phyloP scores from a whole-genome alignment of 1,139 yeast species.

The Geotrichum histeridarum region DNA sequence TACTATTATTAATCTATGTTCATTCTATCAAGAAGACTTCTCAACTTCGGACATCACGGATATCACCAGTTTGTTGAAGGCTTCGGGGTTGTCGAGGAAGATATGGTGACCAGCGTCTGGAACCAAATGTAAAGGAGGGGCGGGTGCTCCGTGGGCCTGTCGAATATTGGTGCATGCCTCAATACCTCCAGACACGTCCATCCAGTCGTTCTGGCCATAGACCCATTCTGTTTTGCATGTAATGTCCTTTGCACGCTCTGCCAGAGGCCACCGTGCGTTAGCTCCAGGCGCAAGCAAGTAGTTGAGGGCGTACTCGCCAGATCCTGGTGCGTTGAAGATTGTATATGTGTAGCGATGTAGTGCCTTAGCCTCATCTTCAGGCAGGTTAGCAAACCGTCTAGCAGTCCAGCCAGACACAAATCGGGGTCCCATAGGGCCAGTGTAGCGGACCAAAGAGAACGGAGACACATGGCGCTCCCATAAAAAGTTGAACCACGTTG shows the following conservation, averaged over 20 bases:
- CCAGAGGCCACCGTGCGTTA: slow-evolving; percentile 66
- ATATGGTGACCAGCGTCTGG: slow-evolving; percentile 71
- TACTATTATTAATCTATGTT: background rate
- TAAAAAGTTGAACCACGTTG: slow-evolving; percentile 23
- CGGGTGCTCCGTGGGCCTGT: background rate
- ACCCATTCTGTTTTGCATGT: slow-evolving; percentile 51
- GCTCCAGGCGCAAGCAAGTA: slow-evolving; percentile 67
- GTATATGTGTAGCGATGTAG: slow-evolving; percentile 56
- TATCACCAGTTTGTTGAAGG: slow-evolving; percentile 44
- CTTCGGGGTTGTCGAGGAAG: slow-evolving; percentile 66
- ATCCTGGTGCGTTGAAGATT: slow-evolving; percentile 54
- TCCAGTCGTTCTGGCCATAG: slow-evolving; percentile 83
- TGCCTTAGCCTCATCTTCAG: slow-evolving; percentile 22
- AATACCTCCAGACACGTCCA: slow-evolving; percentile 71
- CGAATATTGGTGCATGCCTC: slow-evolving; percentile 29
- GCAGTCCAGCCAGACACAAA: slow-evolving; percentile 31
- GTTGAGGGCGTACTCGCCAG: slow-evolving; percentile 62
- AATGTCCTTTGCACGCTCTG: slow-evolving; percentile 51
- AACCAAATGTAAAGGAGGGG: slow-evolving; percentile 37
- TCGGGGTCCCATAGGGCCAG: slow-evolving; percentile 33
- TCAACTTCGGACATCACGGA: slow-evolving; percentile 36
- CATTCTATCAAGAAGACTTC: background rate
- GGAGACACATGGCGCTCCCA: slow-evolving; percentile 33
- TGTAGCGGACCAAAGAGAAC: slow-evolving; percentile 27
- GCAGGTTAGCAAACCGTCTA: slow-evolving; percentile 29